These are phyloP conservation scores for Suillus brevipes DNA, from an alignment of 768 basidiomycete genomes.

Conservation along the genomic window DNA sequence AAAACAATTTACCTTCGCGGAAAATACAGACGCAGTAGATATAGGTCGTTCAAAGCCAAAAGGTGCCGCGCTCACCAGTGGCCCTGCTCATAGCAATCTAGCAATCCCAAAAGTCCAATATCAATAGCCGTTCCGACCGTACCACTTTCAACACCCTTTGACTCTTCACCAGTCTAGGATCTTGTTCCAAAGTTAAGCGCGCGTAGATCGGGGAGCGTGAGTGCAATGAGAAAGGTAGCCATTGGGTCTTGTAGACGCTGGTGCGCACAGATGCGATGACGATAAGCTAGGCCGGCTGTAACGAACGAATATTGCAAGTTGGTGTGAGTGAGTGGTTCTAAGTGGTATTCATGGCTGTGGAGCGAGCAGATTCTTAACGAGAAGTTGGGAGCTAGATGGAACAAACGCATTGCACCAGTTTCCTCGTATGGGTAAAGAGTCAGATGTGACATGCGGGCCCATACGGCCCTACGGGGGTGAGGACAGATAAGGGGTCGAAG, in stretches of 20 bases:
- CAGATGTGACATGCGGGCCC: background rate
- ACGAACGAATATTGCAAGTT: conserved; percentile 29
- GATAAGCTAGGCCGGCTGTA: background rate
- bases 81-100: background rate
- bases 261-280: background rate
- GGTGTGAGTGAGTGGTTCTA: conserved; percentile 16
- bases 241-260: background rate
- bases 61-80: background rate
- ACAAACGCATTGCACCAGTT: background rate
- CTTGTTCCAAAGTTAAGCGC: background rate
- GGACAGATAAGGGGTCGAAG: background rate
- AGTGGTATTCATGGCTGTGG: background rate
- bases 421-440: background rate
- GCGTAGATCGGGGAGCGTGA: background rate
- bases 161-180: background rate
- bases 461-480: background rate
- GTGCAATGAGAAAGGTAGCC: background rate
- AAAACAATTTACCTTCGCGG: background rate
- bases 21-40: background rate
- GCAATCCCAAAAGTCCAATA: background rate
- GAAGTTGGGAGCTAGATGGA: background rate
- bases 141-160: background rate
- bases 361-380: background rate
- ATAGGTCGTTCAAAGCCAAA: background rate
- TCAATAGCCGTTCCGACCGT: background rate